Evolutionary conservation across 1,284 basidiomycete species (phyloP).

Genomic region (Irpex sp.): DNA sequence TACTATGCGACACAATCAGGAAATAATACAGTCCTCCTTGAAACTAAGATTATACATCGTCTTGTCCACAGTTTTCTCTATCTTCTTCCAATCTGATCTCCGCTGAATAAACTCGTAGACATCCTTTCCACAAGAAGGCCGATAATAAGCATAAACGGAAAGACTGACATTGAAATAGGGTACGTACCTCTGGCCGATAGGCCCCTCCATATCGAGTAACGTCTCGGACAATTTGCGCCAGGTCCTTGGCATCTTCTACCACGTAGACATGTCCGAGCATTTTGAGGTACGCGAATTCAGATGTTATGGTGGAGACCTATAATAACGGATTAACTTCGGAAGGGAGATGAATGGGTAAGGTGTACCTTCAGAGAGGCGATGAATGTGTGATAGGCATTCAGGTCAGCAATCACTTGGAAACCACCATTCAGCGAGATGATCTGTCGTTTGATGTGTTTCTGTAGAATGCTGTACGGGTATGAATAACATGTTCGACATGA

Average conservation of each 20-base stretch:
- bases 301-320: constrained; percentile 63
- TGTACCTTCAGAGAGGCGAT: constrained; percentile 75
- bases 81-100: constrained; percentile 94
- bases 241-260: constrained; percentile 87
- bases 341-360: neutral
- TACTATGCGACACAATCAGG: constrained; percentile 20
- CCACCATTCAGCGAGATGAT: constrained; percentile 93
- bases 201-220: constrained; percentile 92
- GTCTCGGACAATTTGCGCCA: constrained; percentile 93
- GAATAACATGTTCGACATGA: neutral
- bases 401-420: constrained; percentile 93
- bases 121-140: constrained; percentile 45
- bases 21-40: constrained; percentile 81
- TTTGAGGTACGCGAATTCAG: constrained; percentile 91
- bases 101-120: constrained; percentile 93
- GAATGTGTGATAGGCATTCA: constrained; percentile 91
- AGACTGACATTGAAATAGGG: constrained; percentile 9
- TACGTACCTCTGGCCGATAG: constrained; percentile 81
- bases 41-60: constrained; percentile 94
- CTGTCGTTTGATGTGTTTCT: constrained; percentile 95
- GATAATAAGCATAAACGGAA: neutral
- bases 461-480: constrained; percentile 65
- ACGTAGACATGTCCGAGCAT: constrained; percentile 97
- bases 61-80: constrained; percentile 93
- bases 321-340: neutral